These are phyloP conservation scores for Peniophora sp. DNA, from an alignment of 1,284 basidiomycete species.

Conservation along the genomic window DNA sequence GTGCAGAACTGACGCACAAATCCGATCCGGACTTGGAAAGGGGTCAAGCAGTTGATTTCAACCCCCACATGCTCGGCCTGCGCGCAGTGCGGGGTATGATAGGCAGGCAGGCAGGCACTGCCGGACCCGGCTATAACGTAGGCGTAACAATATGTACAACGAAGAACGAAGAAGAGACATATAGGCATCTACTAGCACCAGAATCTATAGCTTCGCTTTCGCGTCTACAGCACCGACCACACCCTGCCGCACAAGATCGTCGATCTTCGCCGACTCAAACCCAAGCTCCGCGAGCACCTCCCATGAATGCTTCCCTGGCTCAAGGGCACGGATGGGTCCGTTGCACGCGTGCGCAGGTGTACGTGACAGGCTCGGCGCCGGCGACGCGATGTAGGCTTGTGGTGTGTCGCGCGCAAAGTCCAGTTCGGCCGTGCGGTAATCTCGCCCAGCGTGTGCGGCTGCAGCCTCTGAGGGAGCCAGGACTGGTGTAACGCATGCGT, in stretches of 20 bases:
- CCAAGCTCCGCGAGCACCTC: slow-evolving; percentile 43
- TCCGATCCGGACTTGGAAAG: no score
- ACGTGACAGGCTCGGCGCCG: slow-evolving; percentile 5
- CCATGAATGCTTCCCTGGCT: slow-evolving; percentile 40
- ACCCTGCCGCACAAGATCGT: slow-evolving; percentile 31
- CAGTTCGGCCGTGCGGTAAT: slow-evolving; percentile 12
- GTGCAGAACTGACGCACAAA: no score
- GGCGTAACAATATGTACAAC: no score
- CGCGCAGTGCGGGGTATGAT: no score
- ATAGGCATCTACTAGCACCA: no score
- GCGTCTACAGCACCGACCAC: slow-evolving; percentile 28
- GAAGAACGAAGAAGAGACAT: no score
- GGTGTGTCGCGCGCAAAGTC: slow-evolving; percentile 46
- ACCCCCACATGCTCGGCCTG: no score
- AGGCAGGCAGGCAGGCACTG: no score
- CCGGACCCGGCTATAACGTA: no score
- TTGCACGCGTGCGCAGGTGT: slow-evolving; percentile 4
- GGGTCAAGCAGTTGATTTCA: no score
- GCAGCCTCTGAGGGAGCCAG: slow-evolving; percentile 58
- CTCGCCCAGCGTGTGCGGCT: slow-evolving; percentile 23
- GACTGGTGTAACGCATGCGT: slow-evolving; percentile 73
- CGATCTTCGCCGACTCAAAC: slow-evolving; percentile 26
- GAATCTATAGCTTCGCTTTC: neutral
- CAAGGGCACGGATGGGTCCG: slow-evolving; percentile 15
- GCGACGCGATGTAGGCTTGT: slow-evolving; percentile 22